Percentiles rank a stretch among this genome's conserved stretches.
phyloP scores from a whole-genome alignment of 495 filamentous ascomycete species.

The Penicillium bialowiezense region DNA sequence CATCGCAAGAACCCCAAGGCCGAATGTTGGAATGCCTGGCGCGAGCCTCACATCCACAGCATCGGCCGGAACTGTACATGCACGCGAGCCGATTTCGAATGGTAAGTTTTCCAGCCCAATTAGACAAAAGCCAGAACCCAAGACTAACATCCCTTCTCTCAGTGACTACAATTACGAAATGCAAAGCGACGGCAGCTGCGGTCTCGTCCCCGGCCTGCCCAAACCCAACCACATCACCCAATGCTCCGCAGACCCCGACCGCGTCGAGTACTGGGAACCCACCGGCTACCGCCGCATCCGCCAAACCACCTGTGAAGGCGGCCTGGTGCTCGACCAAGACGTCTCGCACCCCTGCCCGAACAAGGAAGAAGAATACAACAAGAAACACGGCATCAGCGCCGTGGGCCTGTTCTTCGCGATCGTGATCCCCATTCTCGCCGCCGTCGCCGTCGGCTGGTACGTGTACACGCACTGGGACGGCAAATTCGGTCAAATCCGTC shows the following conservation, averaged over 20 bases:
- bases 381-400: conserved; percentile 67
- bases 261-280: conserved; percentile 70
- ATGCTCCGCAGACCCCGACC: conserved; percentile 65
- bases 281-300: conserved; percentile 92
- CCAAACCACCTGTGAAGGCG: conserved; percentile 78
- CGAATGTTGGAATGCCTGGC: conserved; percentile 79
- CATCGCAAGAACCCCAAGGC: conserved; percentile 74
- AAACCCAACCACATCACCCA: conserved; percentile 62
- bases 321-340: conserved; percentile 64
- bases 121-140: background rate
- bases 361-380: conserved; percentile 72
- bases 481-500: conserved; percentile 86
- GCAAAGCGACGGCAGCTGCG: conserved; percentile 69
- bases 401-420: conserved; percentile 85
- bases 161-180: conserved; percentile 95
- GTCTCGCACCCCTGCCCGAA: conserved; percentile 62
- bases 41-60: conserved; percentile 59
- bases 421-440: conserved; percentile 65
- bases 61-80: conserved; percentile 76
- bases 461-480: conserved; percentile 82
- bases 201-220: conserved; percentile 64
- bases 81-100: conserved; percentile 85
- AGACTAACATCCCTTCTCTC: conserved; percentile 15
- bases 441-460: conserved; percentile 74
- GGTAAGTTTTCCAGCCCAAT: conserved; percentile 49